phyloP scores from a whole-genome alignment of 495 filamentous ascomycete species.

The Clohesyomyces aquaticus region DNA sequence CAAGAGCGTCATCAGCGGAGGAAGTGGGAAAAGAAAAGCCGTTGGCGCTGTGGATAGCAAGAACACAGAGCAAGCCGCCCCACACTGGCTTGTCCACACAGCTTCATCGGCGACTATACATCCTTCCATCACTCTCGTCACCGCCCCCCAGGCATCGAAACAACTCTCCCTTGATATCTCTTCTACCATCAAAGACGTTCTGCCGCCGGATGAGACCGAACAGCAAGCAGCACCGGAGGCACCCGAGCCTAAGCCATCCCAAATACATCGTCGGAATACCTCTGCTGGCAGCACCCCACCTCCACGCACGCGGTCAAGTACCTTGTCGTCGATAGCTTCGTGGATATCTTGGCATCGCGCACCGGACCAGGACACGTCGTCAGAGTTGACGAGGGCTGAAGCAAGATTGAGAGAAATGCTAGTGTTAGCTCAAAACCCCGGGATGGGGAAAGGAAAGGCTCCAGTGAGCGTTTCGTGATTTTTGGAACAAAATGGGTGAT shows the following conservation, averaged over 20 bases:
- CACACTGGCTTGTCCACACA: constrained; percentile 26
- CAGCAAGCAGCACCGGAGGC: background rate
- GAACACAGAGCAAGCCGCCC: constrained; percentile 6
- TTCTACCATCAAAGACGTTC: constrained; percentile 30
- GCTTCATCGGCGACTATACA: constrained; percentile 10
- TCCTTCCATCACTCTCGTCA: constrained; percentile 37
- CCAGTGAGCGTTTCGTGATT: constrained; percentile 9
- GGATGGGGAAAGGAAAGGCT: constrained; percentile 16
- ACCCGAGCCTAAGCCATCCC: background rate
- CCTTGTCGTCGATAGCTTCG: constrained; percentile 34
- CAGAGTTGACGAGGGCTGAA: constrained; percentile 33
- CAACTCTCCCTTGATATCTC: constrained; percentile 36
- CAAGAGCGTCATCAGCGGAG: constrained; percentile 39
- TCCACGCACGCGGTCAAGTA: constrained; percentile 25
- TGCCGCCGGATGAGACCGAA: background rate
- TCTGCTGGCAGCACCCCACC: constrained; percentile 17
- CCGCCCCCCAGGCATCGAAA: constrained; percentile 33
- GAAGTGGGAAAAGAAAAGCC: constrained; percentile 30
- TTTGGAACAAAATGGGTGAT: background rate
- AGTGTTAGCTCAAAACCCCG: constrained; percentile 6
- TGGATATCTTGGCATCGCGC: constrained; percentile 38
- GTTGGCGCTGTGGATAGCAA: background rate
- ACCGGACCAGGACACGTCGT: constrained; percentile 3
- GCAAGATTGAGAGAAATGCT: constrained; percentile 35
- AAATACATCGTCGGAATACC: constrained; percentile 11